A percentile compares a stretch with the other conserved stretches of the same genome.
phyloP scores from a whole-genome alignment of 1,284 basidiomycete genomes.

The Cerrena zonata region DNA sequence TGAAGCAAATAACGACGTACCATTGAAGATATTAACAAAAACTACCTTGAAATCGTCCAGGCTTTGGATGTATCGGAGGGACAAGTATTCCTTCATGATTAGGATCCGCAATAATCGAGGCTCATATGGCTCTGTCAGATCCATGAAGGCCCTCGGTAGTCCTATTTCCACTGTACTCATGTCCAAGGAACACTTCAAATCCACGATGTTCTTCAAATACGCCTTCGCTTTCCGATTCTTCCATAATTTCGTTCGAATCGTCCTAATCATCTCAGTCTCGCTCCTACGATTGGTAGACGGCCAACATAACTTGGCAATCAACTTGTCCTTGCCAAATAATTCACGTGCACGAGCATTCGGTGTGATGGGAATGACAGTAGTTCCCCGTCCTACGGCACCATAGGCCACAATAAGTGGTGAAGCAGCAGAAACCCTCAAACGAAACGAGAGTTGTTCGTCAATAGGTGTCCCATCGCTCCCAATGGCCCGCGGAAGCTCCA shows the following conservation, averaged over 20 bases:
- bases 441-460: background rate
- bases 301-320: constrained; percentile 2
- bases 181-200: background rate
- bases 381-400: constrained; percentile 4
- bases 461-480: background rate
- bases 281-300: background rate
- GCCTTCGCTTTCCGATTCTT: background rate
- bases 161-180: background rate
- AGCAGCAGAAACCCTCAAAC: background rate
- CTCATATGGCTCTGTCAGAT: background rate
- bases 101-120: background rate
- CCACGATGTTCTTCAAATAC: background rate
- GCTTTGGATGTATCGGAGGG: background rate
- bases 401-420: background rate
- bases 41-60: background rate
- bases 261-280: background rate
- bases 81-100: background rate
- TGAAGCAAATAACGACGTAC: background rate
- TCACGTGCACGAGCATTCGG: background rate
- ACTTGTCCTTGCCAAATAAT: background rate
- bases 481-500: background rate
- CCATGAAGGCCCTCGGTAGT: constrained; percentile 1
- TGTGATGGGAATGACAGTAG: constrained; percentile 1
- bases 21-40: background rate
- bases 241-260: background rate